Percentiles rank a stretch among this genome's conserved stretches.
Conservation (phyloP, 2,329 filamentous ascomycete genomes). For the Cercospora zeae-maydis region DNA sequence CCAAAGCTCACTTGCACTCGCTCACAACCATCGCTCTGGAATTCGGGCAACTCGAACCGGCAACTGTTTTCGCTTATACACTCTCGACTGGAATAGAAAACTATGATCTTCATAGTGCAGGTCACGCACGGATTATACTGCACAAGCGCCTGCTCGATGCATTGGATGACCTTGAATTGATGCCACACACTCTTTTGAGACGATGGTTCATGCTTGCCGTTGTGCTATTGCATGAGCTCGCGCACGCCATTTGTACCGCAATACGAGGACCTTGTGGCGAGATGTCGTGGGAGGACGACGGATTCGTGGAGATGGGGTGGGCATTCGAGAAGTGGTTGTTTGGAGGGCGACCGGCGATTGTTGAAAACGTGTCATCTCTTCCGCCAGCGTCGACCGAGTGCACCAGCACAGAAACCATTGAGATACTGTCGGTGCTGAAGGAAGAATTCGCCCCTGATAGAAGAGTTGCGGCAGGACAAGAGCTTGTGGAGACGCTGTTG, state of each 20-base stretch:
- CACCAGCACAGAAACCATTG: not conserved
- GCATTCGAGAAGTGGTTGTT: constrained; percentile 6
- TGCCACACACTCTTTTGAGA: not conserved
- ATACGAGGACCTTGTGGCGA: not conserved
- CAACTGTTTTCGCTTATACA: not conserved
- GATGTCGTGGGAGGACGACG: constrained; percentile 5
- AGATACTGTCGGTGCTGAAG: not conserved
- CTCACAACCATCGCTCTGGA: not conserved
- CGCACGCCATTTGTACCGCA: constrained; percentile 3
- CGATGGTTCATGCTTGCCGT: constrained; percentile 1
- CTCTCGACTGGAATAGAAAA: not conserved
- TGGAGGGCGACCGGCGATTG: not conserved
- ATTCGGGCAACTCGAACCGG: not conserved
- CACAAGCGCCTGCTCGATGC: not conserved
- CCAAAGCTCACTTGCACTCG: not conserved
- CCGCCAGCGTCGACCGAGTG: not conserved
- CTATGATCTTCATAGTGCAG: not conserved
- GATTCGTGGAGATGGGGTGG: constrained; percentile 11
- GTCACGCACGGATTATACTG: not conserved
- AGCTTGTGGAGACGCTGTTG: not conserved
- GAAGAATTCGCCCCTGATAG: not conserved
- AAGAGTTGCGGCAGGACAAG: not conserved
- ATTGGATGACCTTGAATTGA: not conserved
- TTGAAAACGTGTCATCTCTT: no score
- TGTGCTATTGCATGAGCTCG: constrained; percentile 10